phyloP scores from a whole-genome alignment of 352 stramenopile genomes.

The Phytophthora nicotianae region DNA sequence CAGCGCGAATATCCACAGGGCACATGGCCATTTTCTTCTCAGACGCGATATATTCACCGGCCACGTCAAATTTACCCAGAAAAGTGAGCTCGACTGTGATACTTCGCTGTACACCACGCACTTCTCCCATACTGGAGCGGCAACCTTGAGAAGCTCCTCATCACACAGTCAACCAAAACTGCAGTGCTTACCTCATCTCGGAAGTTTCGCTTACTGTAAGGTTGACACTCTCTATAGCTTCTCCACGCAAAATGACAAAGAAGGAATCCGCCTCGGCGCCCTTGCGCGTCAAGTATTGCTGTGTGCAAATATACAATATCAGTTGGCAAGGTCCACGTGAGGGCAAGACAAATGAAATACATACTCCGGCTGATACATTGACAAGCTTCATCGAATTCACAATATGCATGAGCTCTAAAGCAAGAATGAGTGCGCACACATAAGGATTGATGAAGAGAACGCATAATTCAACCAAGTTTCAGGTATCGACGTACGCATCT shows the following conservation, averaged over 20 bases:
- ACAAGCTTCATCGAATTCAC: slow-evolving; percentile 88
- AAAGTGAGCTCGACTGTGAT: slow-evolving; percentile 81
- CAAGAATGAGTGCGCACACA: background rate
- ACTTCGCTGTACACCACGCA: slow-evolving; percentile 61
- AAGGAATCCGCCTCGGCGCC: slow-evolving; percentile 78
- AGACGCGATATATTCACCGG: slow-evolving; percentile 77
- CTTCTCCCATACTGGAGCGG: slow-evolving; percentile 58
- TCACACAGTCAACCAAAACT: background rate
- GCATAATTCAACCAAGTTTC: background rate
- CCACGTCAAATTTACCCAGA: slow-evolving; percentile 81
- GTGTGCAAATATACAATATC: background rate
- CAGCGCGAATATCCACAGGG: slow-evolving; percentile 75
- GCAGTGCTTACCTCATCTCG: slow-evolving; percentile 47
- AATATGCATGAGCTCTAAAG: slow-evolving; percentile 81
- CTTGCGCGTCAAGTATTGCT: slow-evolving; percentile 86
- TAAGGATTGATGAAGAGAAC: background rate
- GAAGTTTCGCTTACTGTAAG: slow-evolving; percentile 66
- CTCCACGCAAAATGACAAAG: slow-evolving; percentile 74
- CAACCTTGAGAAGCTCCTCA: background rate
- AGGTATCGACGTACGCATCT: slow-evolving; percentile 66
- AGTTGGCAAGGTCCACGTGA: background rate
- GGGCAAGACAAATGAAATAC: slow-evolving; percentile 8
- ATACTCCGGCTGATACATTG: slow-evolving; percentile 56
- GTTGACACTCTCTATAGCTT: slow-evolving; percentile 72
- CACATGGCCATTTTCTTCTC: slow-evolving; percentile 72